Conservation (phyloP, 139 green algal genomes). For the Picochlorum sp. region DNA sequence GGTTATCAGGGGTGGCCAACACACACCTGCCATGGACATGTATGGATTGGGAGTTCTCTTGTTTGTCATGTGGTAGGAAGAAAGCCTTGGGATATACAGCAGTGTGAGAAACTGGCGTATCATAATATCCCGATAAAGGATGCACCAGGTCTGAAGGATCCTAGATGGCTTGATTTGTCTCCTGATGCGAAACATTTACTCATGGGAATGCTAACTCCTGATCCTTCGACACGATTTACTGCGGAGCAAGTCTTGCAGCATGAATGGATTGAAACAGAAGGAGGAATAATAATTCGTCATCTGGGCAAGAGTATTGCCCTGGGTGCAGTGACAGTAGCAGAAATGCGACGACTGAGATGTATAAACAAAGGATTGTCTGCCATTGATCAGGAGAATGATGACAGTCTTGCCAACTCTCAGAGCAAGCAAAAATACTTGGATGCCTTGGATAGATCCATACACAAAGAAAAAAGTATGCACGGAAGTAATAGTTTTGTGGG, state of each 20-base stretch:
- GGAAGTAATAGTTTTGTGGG: neutral
- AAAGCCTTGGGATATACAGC: slow-evolving; percentile 43
- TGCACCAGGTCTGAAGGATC: slow-evolving; percentile 34
- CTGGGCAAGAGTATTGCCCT: slow-evolving; percentile 29
- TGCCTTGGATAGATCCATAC: neutral
- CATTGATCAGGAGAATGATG: neutral
- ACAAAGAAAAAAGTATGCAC: neutral
- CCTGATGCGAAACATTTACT: slow-evolving; percentile 43
- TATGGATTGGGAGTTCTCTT: slow-evolving; percentile 38
- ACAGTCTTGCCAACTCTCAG: neutral
- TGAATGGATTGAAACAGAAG: slow-evolving; percentile 31
- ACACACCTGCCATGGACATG: slow-evolving; percentile 43
- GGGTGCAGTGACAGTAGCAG: slow-evolving; percentile 38
- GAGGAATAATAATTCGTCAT: slow-evolving; percentile 21
- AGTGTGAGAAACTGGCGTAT: slow-evolving; percentile 39
- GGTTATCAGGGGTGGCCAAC: slow-evolving; percentile 19
- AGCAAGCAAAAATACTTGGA: neutral
- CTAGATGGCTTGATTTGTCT: slow-evolving; percentile 34
- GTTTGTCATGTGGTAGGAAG: slow-evolving; percentile 48
- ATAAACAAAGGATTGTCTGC: slow-evolving; percentile 27
- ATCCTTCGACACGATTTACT: slow-evolving; percentile 37
- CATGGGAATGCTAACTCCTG: slow-evolving; percentile 34
- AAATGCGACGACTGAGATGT: slow-evolving; percentile 34
- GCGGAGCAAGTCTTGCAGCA: slow-evolving; percentile 26
- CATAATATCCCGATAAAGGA: slow-evolving; percentile 22